Base-by-base conservation (phyloP, 129 eudicot genomes). In the Calendula officinalis region DNA sequence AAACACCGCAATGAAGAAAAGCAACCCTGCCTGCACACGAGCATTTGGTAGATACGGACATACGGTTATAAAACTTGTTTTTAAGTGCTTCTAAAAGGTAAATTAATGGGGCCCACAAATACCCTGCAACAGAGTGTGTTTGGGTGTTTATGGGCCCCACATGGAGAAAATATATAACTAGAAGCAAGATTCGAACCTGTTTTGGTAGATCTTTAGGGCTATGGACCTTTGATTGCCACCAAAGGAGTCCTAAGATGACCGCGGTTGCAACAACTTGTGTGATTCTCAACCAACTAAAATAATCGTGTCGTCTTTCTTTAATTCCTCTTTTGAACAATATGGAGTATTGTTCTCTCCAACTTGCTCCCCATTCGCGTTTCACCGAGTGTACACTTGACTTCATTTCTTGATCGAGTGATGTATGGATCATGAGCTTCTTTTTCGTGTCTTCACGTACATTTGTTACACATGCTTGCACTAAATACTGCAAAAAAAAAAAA, bases 1-100 rank as follows among this genome's bases (percentile, higher is more conserved):
- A 63, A 91, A 91, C 8, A 91, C 98, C 1, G 96, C 82, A 4
- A 91, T 80, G 77, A 91, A 91, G 81, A 91, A 87, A 12, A 91
- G 73, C 73, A 91, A 47, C 50, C 98, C 98, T 38, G 90, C 94
- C 96, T 91, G 94, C 68, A 74, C 55, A 73, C 13, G 38, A 65
- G 50, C 55, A 42, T 62, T 9, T 11, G 8, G n/a, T 54, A 8
- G 5, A 39, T 4, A 17, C 16, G 46, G 8, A n/a, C 2, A 16
- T 0, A 16, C 7, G 5, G 30, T 22, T 22, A 22, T 22, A 22
- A 22, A 22, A 22, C 30, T 22, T 22, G 2, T 22, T 22, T 22
- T 22, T 22, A 22, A 22, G 30, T 22, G 30, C 30, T 22, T 22
- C 2, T 22, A 22, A 22, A 22, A 22, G 30, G 30, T 22, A 22